Evolutionary conservation across 768 basidiomycete species (phyloP).

Genomic region (Hortiboletus flavorubellus): DNA sequence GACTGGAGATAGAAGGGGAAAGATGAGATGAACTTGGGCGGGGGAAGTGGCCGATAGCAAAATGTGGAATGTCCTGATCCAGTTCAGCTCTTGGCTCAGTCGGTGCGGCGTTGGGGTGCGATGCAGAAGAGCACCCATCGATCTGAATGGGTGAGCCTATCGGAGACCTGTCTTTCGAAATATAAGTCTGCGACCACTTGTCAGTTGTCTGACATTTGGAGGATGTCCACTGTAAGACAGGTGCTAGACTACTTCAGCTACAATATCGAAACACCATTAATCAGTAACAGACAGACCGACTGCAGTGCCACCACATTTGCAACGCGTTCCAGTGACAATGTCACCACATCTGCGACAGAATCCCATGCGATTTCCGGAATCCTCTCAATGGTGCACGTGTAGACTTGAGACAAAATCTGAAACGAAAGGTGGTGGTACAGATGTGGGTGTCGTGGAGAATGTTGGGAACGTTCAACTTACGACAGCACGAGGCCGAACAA

Average conservation of each 20-base stretch:
- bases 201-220: conserved; percentile 48
- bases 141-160: conserved; percentile 31
- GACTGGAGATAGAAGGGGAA: conserved; percentile 37
- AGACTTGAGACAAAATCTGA: neutral
- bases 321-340: conserved; percentile 67
- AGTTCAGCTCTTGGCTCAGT: conserved; percentile 4
- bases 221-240: conserved; percentile 61
- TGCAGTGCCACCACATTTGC: conserved; percentile 75
- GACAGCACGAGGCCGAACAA: conserved; percentile 9
- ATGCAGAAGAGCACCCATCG: conserved; percentile 10
- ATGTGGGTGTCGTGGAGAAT: neutral
- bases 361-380: conserved; percentile 48
- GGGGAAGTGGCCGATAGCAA: conserved; percentile 43
- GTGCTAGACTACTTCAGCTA: conserved; percentile 43
- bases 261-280: neutral
- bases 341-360: conserved; percentile 87
- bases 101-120: conserved; percentile 8
- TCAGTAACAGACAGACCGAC: conserved; percentile 56
- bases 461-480: conserved; percentile 6
- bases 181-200: conserved; percentile 79
- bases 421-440: neutral
- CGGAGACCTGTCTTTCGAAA: conserved; percentile 52
- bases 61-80: conserved; percentile 1
- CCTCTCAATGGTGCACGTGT: neutral
- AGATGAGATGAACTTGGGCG: conserved; percentile 41